A percentile compares a stretch with the other conserved stretches of the same genome.
These are phyloP conservation scores for Pugionium cornutum DNA, from an alignment of 345 rosid genomes.

Conservation along the genomic window DNA sequence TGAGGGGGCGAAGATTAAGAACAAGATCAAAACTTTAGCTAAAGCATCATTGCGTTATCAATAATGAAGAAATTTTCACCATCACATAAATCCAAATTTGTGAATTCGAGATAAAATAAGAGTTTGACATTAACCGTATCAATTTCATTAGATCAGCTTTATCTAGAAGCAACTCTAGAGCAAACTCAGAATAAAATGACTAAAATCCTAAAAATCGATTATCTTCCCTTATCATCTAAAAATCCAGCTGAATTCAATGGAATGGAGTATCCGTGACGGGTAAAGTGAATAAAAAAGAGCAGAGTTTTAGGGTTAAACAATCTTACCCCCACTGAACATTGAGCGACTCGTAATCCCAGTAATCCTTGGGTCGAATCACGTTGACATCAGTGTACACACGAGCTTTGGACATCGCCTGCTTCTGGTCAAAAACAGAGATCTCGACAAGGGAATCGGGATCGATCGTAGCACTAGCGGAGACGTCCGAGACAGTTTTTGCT, in stretches of 20 bases:
- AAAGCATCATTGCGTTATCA: not conserved
- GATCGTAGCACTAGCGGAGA: slow-evolving; percentile 23
- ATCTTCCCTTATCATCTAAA: not conserved
- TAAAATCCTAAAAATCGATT: not conserved
- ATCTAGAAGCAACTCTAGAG: not conserved
- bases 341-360: slow-evolving; percentile 89
- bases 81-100: not conserved
- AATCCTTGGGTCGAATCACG: slow-evolving; percentile 85
- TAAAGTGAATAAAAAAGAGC: not conserved
- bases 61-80: not conserved
- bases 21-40: slow-evolving; percentile 1
- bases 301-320: slow-evolving; percentile 2
- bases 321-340: slow-evolving; percentile 83
- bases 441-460: slow-evolving; percentile 20
- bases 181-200: slow-evolving; percentile 3
- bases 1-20: slow-evolving; percentile 27
- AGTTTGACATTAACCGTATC: not conserved
- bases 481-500: slow-evolving; percentile 3
- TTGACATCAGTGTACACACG: slow-evolving; percentile 84
- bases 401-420: slow-evolving; percentile 74
- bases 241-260: slow-evolving; percentile 6
- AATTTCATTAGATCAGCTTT: not conserved
- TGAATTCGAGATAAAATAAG: not conserved
- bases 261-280: not conserved
- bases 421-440: slow-evolving; percentile 44